These are phyloP conservation scores for Candida silvicultrix DNA, from an alignment of 805 yeast genomes.

Conservation along the genomic window DNA sequence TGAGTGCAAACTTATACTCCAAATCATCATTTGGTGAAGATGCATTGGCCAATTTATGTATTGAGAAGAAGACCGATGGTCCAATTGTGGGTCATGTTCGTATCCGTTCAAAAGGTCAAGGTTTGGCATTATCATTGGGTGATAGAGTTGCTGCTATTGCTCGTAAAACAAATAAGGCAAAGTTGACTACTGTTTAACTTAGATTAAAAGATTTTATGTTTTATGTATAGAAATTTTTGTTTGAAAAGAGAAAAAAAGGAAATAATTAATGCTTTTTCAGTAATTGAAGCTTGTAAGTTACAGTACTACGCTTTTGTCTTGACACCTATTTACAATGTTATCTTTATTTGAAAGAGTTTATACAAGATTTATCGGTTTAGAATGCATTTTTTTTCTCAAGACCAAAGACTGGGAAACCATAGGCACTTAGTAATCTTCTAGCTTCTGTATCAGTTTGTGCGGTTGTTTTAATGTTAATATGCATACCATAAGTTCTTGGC, in stretches of 20 bases:
- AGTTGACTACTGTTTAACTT: conserved; percentile 23
- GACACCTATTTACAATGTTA: not conserved
- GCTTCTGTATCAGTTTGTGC: conserved; percentile 92
- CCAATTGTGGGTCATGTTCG: conserved; percentile 90
- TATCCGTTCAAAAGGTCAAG: conserved; percentile 96
- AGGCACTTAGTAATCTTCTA: conserved; percentile 71
- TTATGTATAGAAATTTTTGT: not conserved
- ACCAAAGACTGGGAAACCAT: conserved; percentile 74
- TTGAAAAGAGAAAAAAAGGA: not conserved
- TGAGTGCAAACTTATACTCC: conserved; percentile 91
- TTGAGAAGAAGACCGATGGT: conserved; percentile 72
- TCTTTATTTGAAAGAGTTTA: not conserved
- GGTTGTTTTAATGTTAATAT: conserved; percentile 76
- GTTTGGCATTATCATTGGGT: conserved; percentile 90
- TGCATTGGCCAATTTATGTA: conserved; percentile 91
- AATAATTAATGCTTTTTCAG: not conserved
- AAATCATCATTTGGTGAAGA: conserved; percentile 95
- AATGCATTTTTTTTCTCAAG: conserved; percentile 31
- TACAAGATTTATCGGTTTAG: conserved; percentile 9
- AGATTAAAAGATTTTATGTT: not conserved
- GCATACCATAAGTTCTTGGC: conserved; percentile 83
- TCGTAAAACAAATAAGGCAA: conserved; percentile 41
- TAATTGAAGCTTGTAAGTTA: too few relatives aligned
- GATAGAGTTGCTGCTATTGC: conserved; percentile 87
- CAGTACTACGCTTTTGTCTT: too few relatives aligned